Base-by-base conservation (phyloP, 1,139 yeast genomes). In the Protomyces inouyei region DNA sequence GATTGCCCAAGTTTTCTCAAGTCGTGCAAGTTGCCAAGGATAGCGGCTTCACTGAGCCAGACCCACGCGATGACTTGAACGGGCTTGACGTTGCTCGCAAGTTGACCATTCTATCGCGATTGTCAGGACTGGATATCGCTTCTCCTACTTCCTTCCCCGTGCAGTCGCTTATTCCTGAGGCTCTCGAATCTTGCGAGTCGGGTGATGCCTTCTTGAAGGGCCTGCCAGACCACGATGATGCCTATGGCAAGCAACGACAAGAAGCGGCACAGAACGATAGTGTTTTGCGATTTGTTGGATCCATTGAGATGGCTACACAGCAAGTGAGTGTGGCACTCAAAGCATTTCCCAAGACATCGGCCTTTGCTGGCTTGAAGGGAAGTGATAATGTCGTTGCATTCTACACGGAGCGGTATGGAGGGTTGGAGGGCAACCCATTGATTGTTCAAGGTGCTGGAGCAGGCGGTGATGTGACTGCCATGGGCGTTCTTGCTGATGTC, bases 391-490 rank as follows among this genome's bases (percentile, higher is more conserved):
- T 95, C 67, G 88, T 95, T 68, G 85, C 97, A 21, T 88, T 93
- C 78, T 87, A 86, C 75, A 87, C 97, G 43, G 85, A 88, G 72
- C 88, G 98, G 79, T 93, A 93, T 77, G 71, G 72, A 37, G 83
- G 88, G 57, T 21, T 43, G 23, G 48, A 43, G 48, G 48, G 48
- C 23, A 90, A 89, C 76, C 98, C 98, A 66, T 82, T 93, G 76
- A 87, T 93, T 69, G 83, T 93, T 71, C 98, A 93, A 81, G 98
- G 99, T 77, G 98, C 98, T 52, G 98, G 97, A 52, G 98, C 98
- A 43, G 98, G 98, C 77, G 97, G 96, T 67, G 98, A 86, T 52
- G 98, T 93, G 64, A 93, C 99, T 64, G 98, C 99, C 67, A 96
- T 95, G 76, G 98, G 98, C 76, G 97, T 95, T 59, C 82, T 93